Evolutionary conservation across 768 basidiomycete species (phyloP).

Genomic region (Gyrodon lividus): DNA sequence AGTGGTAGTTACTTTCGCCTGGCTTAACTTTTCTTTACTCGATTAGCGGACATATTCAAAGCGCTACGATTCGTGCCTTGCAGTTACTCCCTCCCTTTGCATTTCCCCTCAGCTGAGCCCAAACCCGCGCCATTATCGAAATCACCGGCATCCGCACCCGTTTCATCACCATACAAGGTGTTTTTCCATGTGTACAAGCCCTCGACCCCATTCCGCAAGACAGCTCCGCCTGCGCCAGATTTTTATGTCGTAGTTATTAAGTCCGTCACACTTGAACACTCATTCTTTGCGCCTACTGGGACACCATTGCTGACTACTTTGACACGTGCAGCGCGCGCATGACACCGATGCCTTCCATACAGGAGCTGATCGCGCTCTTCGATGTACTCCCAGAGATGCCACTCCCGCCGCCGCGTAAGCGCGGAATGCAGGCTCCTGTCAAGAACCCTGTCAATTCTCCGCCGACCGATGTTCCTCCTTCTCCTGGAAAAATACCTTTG

Average conservation of each 20-base stretch:
- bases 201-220: constrained; percentile 78
- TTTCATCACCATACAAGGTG: constrained; percentile 67
- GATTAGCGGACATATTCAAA: constrained; percentile 62
- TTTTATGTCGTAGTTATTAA: constrained; percentile 85
- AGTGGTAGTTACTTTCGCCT: neutral
- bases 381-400: constrained; percentile 60
- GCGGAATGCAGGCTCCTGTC: constrained; percentile 4
- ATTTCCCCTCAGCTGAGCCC: constrained; percentile 25
- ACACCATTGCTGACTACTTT: constrained; percentile 3
- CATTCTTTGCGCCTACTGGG: neutral
- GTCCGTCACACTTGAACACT: constrained; percentile 43
- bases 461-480: neutral
- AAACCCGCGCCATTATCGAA: constrained; percentile 1
- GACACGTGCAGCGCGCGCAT: constrained; percentile 65
- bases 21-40: neutral
- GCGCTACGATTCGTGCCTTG: constrained; percentile 72
- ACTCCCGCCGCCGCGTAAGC: constrained; percentile 56
- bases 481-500: constrained; percentile 2
- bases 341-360: constrained; percentile 77
- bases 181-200: constrained; percentile 96
- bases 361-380: constrained; percentile 76
- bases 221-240: constrained; percentile 74
- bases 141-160: constrained; percentile 17
- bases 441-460: constrained; percentile 4
- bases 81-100: constrained; percentile 53